Base-by-base conservation (phyloP, 2,329 filamentous ascomycete species). In the Drechslera avenae region DNA sequence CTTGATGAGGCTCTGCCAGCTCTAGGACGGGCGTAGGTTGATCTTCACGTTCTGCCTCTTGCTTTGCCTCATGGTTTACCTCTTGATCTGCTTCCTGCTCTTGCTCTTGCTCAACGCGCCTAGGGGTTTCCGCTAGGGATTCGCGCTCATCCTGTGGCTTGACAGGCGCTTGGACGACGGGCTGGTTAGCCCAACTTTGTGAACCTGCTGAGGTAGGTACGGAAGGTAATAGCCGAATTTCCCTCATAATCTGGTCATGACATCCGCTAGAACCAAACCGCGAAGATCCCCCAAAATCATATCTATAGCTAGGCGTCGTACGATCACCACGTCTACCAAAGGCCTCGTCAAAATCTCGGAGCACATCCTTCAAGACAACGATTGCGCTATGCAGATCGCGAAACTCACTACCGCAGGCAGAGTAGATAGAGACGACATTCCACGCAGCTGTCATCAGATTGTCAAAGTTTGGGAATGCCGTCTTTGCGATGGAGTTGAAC, bases 391-490 rank as follows among this genome's bases (percentile, higher is more conserved):
- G 63, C 9, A 72, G 56, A 8, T 62, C 65, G 1, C 58, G 50
- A 17, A 64, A 64, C 41, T 71, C 64, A 10, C 56, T 66, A 1
- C 66, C 67, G 2, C 60, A 50, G 14, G 60, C 52, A 14, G 56
- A 49, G 41, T 69, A 68, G n/a, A 72, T 53, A 0, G 60, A 62
- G 3, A 70, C 59, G 3, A 68, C 62, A 28, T 71, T 72, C 67
- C 67, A 71, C 0, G 62, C 56, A 12, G 68, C 67, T 39, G 59
- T 62, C 54, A 71, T 60, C 37, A 71, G 23, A 30, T 67, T 63
- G 34, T 71, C 63, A 42, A 70, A 68, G 31, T 63, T 61, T 1
- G 69, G 67, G 7, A 71, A 64, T 0, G 67, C 65, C 0, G 60
- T 55, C 31, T 59, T 61, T 21, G 62, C 39, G 7, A 71, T 54